These are phyloP conservation scores for Cymbopogon citratus DNA, from an alignment of 176 grass and related monocot species.

Conservation along the genomic window DNA sequence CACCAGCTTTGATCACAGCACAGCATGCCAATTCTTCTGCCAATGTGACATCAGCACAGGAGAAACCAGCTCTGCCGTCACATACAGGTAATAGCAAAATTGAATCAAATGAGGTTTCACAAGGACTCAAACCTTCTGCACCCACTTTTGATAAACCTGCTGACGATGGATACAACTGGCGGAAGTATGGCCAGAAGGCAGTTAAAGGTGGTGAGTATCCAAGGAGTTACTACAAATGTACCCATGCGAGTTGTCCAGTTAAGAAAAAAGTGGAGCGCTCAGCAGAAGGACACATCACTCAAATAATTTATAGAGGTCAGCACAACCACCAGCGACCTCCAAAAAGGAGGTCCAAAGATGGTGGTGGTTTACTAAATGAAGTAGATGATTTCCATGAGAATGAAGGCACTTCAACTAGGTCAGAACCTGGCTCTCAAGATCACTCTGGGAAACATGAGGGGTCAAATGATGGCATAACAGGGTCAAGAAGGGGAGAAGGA, in stretches of 20 bases:
- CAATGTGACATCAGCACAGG: constrained; percentile 28
- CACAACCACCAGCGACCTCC: constrained; percentile 52
- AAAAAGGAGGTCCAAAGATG: constrained; percentile 62
- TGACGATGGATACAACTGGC: constrained; percentile 74
- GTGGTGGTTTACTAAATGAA: constrained; percentile 35
- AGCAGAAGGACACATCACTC: constrained; percentile 46
- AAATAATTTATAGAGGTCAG: constrained; percentile 74
- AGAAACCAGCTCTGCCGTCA: constrained; percentile 26
- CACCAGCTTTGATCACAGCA: constrained; percentile 19
- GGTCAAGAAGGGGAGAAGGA: constrained; percentile 43
- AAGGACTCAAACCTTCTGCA: constrained; percentile 38
- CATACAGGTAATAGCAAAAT: constrained; percentile 30
- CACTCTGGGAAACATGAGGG: constrained; percentile 39
- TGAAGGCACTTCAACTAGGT: constrained; percentile 34
- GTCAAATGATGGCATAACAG: constrained; percentile 32
- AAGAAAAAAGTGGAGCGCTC: constrained; percentile 78
- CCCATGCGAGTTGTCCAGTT: constrained; percentile 47
- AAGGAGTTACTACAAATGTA: constrained; percentile 78
- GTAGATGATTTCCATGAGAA: constrained; percentile 37
- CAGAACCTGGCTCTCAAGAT: constrained; percentile 40
- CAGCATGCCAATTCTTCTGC: constrained; percentile 28
- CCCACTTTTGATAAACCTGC: constrained; percentile 50
- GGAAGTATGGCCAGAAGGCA: constrained; percentile 78
- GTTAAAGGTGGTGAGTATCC: constrained; percentile 70
- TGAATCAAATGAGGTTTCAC: constrained; percentile 43